A percentile compares a stretch with the other conserved stretches of the same genome.
Conservation (phyloP, 228 moss, liverwort and hornwort genomes). For the Sphagnum magellanicum region DNA sequence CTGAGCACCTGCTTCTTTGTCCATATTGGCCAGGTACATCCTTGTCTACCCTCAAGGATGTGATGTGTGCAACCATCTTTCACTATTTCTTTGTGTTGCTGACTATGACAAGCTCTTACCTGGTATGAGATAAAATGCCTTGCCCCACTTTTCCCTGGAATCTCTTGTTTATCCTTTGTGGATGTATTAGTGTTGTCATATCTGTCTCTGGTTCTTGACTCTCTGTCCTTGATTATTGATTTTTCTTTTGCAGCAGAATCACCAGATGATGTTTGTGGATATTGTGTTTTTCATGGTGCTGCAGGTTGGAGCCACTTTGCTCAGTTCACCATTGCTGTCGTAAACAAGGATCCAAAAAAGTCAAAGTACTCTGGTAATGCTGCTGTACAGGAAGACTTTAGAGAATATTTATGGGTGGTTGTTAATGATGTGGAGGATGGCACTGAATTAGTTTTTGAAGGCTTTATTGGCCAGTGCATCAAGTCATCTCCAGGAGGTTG, state of each 20-base stretch:
- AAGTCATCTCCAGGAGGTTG: no score
- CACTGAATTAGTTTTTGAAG: no score
- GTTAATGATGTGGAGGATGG: no score
- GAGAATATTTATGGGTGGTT: no score
- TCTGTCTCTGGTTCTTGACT: no score
- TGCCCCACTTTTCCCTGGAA: no score
- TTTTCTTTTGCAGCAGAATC: not conserved
- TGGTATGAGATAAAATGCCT: constrained; percentile 29
- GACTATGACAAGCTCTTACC: constrained; percentile 99
- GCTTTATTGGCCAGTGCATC: no score
- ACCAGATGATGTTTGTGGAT: not conserved
- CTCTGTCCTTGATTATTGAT: not conserved
- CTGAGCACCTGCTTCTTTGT: constrained; percentile 2
- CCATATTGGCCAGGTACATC: constrained; percentile 72
- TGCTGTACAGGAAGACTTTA: no score
- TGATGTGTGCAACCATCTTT: constrained; percentile 98
- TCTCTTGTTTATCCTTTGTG: no score
- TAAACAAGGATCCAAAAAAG: constrained; percentile 99
- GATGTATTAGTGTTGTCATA: no score
- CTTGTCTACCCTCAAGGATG: constrained; percentile 99
- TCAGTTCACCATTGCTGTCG: constrained; percentile 98
- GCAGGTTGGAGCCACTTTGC: constrained; percentile 99
- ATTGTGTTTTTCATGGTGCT: constrained; percentile 4
- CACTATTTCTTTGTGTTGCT: constrained; percentile 94
- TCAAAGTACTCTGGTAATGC: constrained; percentile 91